Conservation (phyloP, 73 alveolate genomes). For the Blepharisma stoltei region DNA sequence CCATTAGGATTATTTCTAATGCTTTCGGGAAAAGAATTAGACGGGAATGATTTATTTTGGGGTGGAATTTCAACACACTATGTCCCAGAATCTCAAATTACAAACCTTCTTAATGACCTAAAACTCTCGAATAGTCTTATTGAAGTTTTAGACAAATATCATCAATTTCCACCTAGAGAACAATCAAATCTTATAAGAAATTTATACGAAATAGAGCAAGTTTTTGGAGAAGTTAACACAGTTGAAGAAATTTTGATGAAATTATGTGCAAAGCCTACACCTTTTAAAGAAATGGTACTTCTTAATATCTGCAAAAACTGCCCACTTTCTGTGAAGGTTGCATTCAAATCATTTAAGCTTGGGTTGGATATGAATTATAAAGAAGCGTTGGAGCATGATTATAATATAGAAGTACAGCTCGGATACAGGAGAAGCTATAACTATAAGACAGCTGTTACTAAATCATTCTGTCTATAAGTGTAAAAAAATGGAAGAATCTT, state of each 20-base stretch:
- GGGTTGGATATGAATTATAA: not conserved
- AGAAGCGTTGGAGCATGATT: constrained; percentile 12
- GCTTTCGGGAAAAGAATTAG: constrained; percentile 5
- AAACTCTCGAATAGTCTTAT: not conserved
- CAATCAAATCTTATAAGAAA: not conserved
- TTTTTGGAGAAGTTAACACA: not conserved
- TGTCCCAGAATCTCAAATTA: not conserved
- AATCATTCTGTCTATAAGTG: too few relatives aligned
- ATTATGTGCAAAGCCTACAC: not conserved
- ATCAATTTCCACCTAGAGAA: not conserved
- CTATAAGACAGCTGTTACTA: constrained; percentile 18
- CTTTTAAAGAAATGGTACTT: not conserved
- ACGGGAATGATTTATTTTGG: constrained; percentile 8
- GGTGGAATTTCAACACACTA: constrained; percentile 10
- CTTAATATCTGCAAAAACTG: not conserved
- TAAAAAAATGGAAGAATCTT: too few relatives aligned
- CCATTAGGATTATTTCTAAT: constrained; percentile 5
- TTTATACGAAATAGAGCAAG: constrained; percentile 6
- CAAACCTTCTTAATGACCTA: not conserved
- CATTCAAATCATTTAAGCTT: not conserved
- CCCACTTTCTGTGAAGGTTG: constrained; percentile 6
- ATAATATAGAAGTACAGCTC: constrained; percentile 12
- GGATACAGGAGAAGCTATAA: constrained; percentile 15
- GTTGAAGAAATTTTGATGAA: not conserved
- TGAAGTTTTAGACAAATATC: not conserved